Base-by-base conservation (phyloP, 345 rosid genomes). In the Cardamine occulta region DNA sequence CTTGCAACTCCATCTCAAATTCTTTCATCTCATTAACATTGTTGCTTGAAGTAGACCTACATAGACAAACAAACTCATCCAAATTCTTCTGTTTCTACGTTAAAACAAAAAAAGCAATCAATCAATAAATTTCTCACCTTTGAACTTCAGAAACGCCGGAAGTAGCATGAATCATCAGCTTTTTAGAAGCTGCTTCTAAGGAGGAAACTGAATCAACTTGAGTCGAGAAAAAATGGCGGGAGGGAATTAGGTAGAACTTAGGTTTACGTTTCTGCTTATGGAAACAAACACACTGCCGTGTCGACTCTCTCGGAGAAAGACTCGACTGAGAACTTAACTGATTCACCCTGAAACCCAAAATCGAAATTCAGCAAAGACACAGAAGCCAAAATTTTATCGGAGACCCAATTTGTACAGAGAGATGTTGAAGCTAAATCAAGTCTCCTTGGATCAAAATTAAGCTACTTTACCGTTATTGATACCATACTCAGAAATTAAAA, bases 1-100 rank as follows among this genome's bases (percentile, higher is more conserved):
- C 89, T 79, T 89, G 93, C 78, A 93, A 78, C 53, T 91, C 90
- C 76, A 79, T 75, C 88, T 86, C 90, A 48, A 87, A 83, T 37
- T 80, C 91, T 45, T 57, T 70, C 73, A 76, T 77, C 59, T 77
- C 86, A 73, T 70, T 78, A 40, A 57, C 70, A 39, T 61, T 72
- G 55, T 78, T 75, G 60, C 83, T 77, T 67, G 77, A 26, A 76
- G 63, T 21, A 68, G 82, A 82, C 88, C 88, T 88, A 81, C 70
- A 64, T 62, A 79, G 13, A 67, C 76, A 57, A 17, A 32, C 26
- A 72, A 42, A 48, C 61, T 70, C 66, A 72, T 42, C 44, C 5
- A 17, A 32, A 19, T 0, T 51, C 63, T 45, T 63, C 56, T 37
- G 17, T 75, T 23, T 17, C 44, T 24, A 34, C 18, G 59, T 18